Evolutionary conservation across 2,329 filamentous ascomycete genomes (phyloP).

Genomic region (Fusarium multiceps): DNA sequence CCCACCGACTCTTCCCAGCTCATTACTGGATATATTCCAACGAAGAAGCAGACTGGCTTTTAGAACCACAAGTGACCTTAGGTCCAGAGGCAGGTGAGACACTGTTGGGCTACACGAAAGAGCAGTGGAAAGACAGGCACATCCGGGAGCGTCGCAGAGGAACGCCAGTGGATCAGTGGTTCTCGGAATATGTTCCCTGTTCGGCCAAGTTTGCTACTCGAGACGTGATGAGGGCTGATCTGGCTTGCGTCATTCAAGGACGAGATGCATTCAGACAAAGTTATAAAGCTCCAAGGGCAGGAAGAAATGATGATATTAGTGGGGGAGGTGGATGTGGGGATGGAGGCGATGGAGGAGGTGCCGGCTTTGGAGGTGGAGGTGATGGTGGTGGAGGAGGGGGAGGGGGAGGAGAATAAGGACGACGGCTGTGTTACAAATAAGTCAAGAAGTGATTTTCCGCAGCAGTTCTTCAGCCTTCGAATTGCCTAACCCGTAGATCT

Average conservation of each 20-base stretch:
- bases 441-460: too few species aligned
- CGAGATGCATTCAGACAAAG: neutral
- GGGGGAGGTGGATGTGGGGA: neutral
- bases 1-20: neutral
- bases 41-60: neutral
- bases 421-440: too few species aligned
- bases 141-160: accelerated
- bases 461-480: too few species aligned
- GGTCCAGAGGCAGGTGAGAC: accelerated
- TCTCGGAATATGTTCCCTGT: neutral
- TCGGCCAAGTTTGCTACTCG: neutral
- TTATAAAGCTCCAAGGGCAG: neutral
- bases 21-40: neutral
- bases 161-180: neutral
- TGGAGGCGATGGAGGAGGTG: too few species aligned
- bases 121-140: neutral
- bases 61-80: neutral
- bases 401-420: neutral
- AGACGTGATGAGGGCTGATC: neutral
- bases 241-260: neutral
- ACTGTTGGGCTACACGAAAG: neutral
- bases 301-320: neutral
- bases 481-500: too few species aligned
- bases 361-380: neutral
- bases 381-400: neutral